Base-by-base conservation (phyloP, 2,329 filamentous ascomycete species). In the Acarospora socialis region DNA sequence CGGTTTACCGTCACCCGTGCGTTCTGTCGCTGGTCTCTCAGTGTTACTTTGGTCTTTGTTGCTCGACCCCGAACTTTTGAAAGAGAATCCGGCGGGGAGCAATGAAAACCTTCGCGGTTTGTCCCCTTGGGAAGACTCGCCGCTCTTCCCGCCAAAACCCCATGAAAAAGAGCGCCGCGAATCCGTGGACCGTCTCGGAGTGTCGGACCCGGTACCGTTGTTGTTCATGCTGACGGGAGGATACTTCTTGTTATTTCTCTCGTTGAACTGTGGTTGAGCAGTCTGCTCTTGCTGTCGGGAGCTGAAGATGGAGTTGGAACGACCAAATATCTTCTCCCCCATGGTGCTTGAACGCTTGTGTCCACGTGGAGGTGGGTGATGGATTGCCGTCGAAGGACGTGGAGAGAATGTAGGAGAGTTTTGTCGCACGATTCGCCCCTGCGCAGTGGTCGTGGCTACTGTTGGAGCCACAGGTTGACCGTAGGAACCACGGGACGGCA, bases 211-310 rank as follows among this genome's bases (percentile, higher is more conserved):
- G 7, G 41, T 33, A 6, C 39, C 34, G 27, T n/a, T n/a, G 17
- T 51, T 51, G 39, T 78, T 72, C 83, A 94, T 92, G 60, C 84
- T 93, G 28, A 87, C 80, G 3, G 87, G 87, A 34, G 87, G 87
- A 48, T 94, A 92, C 40, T 76, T 75, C 51, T 81, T 73, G 41
- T 65, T 58, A 35, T 37, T 66, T 61, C 52, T 66, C 69, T 49
- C 66, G 65, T 43, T 53, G 53, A 49, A 38, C 34, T 43, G 40
- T 21, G 36, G 55, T 41, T 56, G 37, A 23, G 49, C 47, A 32
- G 46, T 43, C 18, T 47, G 43, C 27, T 57, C 51, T 27, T 46
- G 44, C 19, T 48, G 43, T 28, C 57, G 59, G 22, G 71, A 67
- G n/a, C 79, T 75, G 50, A 90, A 86, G 37, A 90, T 66, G 6